Evolutionary conservation across 306 rosid genomes (phyloP), one percentile per base, ranked within the genome.

Genomic region (Trifolium subterraneum): DNA sequence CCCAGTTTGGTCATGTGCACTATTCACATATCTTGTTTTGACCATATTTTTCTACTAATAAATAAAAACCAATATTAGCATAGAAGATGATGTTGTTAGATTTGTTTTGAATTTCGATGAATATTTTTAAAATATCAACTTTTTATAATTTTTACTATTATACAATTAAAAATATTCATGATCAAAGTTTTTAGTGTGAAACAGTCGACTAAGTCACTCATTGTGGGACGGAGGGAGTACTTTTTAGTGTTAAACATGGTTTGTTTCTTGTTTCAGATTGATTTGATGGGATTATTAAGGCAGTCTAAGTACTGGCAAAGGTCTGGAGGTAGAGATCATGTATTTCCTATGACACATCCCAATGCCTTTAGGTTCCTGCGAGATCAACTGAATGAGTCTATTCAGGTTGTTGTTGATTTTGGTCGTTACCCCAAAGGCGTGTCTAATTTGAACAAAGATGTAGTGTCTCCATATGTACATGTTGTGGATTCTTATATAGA

Each of bases 351-450:
- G 93, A 90, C 98, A 29, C 99, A 95, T 79, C 99, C 99, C 38
- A 95, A 95, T 75, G 99, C 99, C 70, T 95, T 95, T 83, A 92
- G 99, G 80, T 90, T 95, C 84, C 84, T 92, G 35, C 79, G 99
- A 5, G 55, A 83, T 68, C 90, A 87, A 75, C 63, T 95, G 81
- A 95, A 90, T 68, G 88, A 79, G 14, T 87, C 98, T 2, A 88
- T 95, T 87, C 97, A 90, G 83, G 84, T 95, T 75, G 98, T 95
- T 69, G 99, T 95, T 72, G 99, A 95, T 87, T 92, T 95, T 62
- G 98, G 98, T 38, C 95, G 99, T 63, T 85, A 85, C 74, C 92
- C 92, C 35, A 88, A 83, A 80, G 25, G 73, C 35, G 82, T 92
- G 86, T 90, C 98, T 56, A 95, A 90, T 87, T 81, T 95, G 86